Evolutionary conservation across 352 stramenopile genomes (phyloP).

Genomic region (Globisporangium alternatum): DNA sequence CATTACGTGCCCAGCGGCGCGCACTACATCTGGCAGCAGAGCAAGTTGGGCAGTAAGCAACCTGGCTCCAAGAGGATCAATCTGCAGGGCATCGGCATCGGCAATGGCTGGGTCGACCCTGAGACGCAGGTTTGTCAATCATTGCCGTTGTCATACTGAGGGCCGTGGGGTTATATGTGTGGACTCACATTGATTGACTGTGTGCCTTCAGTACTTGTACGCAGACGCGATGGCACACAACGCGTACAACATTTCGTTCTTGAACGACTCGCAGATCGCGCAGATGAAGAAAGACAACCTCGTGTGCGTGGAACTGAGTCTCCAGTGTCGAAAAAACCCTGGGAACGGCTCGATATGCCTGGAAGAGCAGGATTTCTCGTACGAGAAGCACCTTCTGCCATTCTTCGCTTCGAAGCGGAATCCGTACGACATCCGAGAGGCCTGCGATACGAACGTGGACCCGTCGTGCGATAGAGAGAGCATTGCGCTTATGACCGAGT

Average conservation of each 20-base stretch:
- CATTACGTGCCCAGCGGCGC: conserved; percentile 54
- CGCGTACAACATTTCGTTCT: conserved; percentile 32
- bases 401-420: conserved; percentile 23
- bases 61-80: conserved; percentile 25
- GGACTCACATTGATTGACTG: not conserved
- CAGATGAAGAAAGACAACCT: conserved; percentile 21
- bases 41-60: conserved; percentile 16
- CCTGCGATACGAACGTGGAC: not conserved
- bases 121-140: conserved; percentile 3
- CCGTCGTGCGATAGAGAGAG: not conserved
- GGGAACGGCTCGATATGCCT: conserved; percentile 1
- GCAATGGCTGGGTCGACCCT: conserved; percentile 26
- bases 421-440: conserved; percentile 35
- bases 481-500: not conserved
- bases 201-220: conserved; percentile 21
- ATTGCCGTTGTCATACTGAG: not conserved
- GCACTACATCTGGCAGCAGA: conserved; percentile 52
- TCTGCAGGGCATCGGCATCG: conserved; percentile 36
- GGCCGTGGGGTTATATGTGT: not conserved
- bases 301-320: conserved; percentile 13
- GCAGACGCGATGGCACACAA: conserved; percentile 37
- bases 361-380: conserved; percentile 1
- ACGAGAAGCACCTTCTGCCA: conserved; percentile 14
- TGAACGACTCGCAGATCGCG: conserved; percentile 15
- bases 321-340: conserved; percentile 1